Evolutionary conservation across 202 grass and related monocot species (phyloP).

Genomic region (Zizania palustris): DNA sequence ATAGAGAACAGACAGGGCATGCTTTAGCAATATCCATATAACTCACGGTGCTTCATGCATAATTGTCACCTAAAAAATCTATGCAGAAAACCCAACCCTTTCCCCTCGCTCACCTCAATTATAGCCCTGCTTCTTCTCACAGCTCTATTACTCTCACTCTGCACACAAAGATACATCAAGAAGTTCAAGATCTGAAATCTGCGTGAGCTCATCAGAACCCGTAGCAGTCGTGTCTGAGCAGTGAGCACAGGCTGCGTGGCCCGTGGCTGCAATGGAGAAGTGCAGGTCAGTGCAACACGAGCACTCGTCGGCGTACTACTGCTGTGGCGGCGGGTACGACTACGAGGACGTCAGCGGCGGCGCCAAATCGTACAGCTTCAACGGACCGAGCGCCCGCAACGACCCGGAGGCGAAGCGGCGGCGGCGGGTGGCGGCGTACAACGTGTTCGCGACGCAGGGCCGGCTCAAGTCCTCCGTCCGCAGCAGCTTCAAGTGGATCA

Average conservation of each 20-base stretch:
- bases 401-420: constrained; percentile 89
- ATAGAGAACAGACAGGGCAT: constrained; percentile 6
- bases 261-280: constrained; percentile 60
- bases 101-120: constrained; percentile 34
- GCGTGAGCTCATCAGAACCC: no score
- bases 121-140: neutral
- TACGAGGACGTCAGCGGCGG: constrained; percentile 45
- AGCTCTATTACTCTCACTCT: neutral
- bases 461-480: constrained; percentile 85
- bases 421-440: constrained; percentile 82
- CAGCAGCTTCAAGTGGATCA: constrained; percentile 94
- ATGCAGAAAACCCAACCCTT: constrained; percentile 29
- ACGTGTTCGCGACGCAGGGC: constrained; percentile 81
- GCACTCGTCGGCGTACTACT: constrained; percentile 65
- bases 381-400: constrained; percentile 56
- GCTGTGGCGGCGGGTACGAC: constrained; percentile 47
- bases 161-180: neutral
- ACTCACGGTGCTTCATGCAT: constrained; percentile 28
- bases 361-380: constrained; percentile 85
- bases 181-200: neutral
- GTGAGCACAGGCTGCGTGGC: neutral
- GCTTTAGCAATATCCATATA: constrained; percentile 29
- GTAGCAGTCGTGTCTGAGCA: no score
- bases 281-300: constrained; percentile 71
- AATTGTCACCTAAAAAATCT: constrained; percentile 37